Conservation (phyloP, 768 basidiomycete genomes). For the Leccinum subgranulosum region DNA sequence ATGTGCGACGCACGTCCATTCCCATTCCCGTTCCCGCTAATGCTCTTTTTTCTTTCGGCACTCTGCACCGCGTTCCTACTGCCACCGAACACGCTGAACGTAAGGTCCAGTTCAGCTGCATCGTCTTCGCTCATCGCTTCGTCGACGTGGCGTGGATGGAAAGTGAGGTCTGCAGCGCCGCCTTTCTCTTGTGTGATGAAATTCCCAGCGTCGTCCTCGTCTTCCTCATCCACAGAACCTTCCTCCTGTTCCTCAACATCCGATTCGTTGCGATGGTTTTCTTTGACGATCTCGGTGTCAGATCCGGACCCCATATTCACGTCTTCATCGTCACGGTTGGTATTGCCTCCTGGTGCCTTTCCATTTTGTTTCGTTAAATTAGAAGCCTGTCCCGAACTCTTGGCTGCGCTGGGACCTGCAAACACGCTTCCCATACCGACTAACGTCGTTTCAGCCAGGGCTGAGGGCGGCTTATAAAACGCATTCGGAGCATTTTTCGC, state of each 20-base stretch:
- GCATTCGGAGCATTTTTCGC: constrained; percentile 60
- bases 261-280: background rate
- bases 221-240: constrained; percentile 2
- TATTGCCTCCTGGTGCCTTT: background rate
- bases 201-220: constrained; percentile 11
- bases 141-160: constrained; percentile 7
- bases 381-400: background rate
- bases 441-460: background rate
- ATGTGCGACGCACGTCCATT: background rate
- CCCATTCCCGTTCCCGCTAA: background rate
- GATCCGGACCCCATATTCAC: constrained; percentile 20
- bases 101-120: constrained; percentile 5
- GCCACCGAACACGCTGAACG: constrained; percentile 22
- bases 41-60: background rate
- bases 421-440: constrained; percentile 3
- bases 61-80: constrained; percentile 1
- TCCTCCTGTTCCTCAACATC: constrained; percentile 1
- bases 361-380: constrained; percentile 2
- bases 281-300: constrained; percentile 15
- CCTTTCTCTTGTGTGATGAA: constrained; percentile 23
- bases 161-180: constrained; percentile 16
- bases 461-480: constrained; percentile 56
- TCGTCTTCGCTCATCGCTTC: constrained; percentile 9
- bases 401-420: background rate
- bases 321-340: constrained; percentile 12